Conservation (phyloP, 1,139 yeast genomes). For the Saccharomyces hybrid region DNA sequence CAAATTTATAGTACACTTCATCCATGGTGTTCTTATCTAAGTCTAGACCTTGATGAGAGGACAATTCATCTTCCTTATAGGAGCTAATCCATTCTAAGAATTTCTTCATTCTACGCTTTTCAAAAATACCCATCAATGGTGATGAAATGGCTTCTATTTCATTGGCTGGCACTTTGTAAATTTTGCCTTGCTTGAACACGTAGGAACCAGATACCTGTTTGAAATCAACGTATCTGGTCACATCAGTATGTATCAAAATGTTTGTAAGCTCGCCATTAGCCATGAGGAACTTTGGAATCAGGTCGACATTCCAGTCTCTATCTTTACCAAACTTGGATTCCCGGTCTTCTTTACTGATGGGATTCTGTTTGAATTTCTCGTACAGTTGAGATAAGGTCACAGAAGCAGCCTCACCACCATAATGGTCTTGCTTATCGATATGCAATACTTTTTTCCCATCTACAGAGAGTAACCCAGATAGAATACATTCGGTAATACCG, state of each 20-base stretch:
- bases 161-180: slow-evolving; percentile 91
- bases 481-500: slow-evolving; percentile 92
- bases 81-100: slow-evolving; percentile 82
- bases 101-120: slow-evolving; percentile 89
- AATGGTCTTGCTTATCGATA: slow-evolving; percentile 93
- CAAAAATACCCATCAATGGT: slow-evolving; percentile 92
- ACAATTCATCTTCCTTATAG: slow-evolving; percentile 67
- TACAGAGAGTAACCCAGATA: slow-evolving; percentile 88
- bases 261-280: slow-evolving; percentile 96
- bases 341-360: slow-evolving; percentile 51
- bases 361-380: slow-evolving; percentile 64
- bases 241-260: slow-evolving; percentile 90
- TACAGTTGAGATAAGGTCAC: slow-evolving; percentile 50
- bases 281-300: slow-evolving; percentile 96
- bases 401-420: slow-evolving; percentile 70
- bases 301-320: slow-evolving; percentile 96
- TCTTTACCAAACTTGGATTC: slow-evolving; percentile 64
- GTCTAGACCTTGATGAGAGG: slow-evolving; percentile 83
- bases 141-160: slow-evolving; percentile 88
- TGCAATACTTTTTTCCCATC: slow-evolving; percentile 96
- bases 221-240: slow-evolving; percentile 90
- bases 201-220: slow-evolving; percentile 93
- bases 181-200: slow-evolving; percentile 80
- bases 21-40: slow-evolving; percentile 88
- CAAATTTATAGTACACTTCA: slow-evolving; percentile 81